Evolutionary conservation across 345 rosid species (phyloP), one percentile per base, ranked within the genome.

Genomic region (Turritis glabra): DNA sequence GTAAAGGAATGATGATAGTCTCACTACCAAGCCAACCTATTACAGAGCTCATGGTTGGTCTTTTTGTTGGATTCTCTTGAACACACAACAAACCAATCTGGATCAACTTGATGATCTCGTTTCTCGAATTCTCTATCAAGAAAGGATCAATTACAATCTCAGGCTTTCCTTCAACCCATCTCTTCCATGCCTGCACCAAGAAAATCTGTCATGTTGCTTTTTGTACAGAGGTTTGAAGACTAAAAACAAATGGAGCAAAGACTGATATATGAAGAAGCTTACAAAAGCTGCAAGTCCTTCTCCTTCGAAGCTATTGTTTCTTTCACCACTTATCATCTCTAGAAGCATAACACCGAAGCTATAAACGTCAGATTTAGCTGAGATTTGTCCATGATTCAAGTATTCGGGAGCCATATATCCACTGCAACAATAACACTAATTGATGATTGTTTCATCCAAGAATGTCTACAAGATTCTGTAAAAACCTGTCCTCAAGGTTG

Each of bases 381-480:
- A 86, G 64, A 84, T 75, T 8, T 62, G 76, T 3, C 85, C 88
- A 0, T 67, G 61, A 57, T 63, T 71, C 3, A 32, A 29, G 18
- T 84, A 83, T 44, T 84, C 88, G 0, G 82, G 87, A 62, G 85
- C 88, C 84, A 84, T 87, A 44, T 83, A 84, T 15, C 90, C 87
- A 53, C 87, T 84, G n/a, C 59, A 55, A 40, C 35, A 43, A 25
- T 26, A 25, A 7, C 17, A 56, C 29, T 43, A 17, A 30, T 41
- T 25, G 12, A 56, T n/a, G 7, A 2, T 10, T 43, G 41, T 37
- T n/a, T n/a, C n/a, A n/a, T n/a, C n/a, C n/a, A n/a, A n/a, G n/a
- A n/a, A n/a, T n/a, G n/a, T n/a, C n/a, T n/a, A n/a, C n/a, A n/a
- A n/a, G n/a, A n/a, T n/a, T n/a, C n/a, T n/a, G n/a, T n/a, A n/a